Conservation (phyloP, 345 rosid species). For the Psidium guajava region DNA sequence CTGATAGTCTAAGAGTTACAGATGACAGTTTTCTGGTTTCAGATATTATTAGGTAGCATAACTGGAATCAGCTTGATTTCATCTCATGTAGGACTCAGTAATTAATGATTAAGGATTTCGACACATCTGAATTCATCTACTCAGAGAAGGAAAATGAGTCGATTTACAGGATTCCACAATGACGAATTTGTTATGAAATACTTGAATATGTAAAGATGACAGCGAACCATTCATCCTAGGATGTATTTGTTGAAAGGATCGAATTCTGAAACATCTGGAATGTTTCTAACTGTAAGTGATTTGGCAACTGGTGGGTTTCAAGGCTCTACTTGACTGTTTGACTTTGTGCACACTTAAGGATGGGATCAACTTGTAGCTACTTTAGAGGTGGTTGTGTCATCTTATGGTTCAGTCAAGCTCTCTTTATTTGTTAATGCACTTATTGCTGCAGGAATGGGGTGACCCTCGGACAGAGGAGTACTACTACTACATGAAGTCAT, state of each 20-base stretch:
- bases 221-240: background rate
- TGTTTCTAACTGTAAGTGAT: background rate
- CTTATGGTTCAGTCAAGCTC: background rate
- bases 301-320: background rate
- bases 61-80: background rate
- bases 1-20: background rate
- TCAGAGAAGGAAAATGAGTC: background rate
- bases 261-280: background rate
- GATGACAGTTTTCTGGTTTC: background rate
- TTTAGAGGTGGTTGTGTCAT: background rate
- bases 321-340: background rate
- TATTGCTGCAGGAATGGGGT: conserved; percentile 79
- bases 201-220: background rate
- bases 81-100: background rate
- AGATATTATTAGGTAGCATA: background rate
- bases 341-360: too few species aligned
- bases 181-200: background rate
- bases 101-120: background rate
- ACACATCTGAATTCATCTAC: background rate
- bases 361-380: background rate
- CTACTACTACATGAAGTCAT: conserved; percentile 85
- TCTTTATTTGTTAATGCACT: background rate
- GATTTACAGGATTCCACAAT: background rate
- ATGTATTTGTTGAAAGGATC: background rate
- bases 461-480: conserved; percentile 87